Evolutionary conservation across 768 basidiomycete genomes (phyloP), one percentile per base, ranked within the genome.

Genomic region (Dictyophora rubrovolvata): DNA sequence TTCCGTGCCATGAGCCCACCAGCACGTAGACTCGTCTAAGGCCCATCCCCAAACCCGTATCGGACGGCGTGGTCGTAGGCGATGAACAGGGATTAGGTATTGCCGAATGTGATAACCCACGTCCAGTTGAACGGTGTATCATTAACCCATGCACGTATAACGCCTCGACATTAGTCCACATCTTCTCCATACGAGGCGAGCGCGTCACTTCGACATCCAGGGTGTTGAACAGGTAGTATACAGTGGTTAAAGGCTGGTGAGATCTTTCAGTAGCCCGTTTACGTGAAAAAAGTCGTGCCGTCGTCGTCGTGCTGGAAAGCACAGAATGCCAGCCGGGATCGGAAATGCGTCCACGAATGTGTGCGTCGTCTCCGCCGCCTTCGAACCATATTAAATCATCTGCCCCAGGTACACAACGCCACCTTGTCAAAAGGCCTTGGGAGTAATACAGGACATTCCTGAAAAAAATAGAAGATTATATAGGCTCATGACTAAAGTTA

Each of bases 361-460:
- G 57, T 51, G 17, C 12, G 3, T 34, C 11, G 14, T 51, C 28
- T 5, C 57, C 57, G n/a, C 57, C 57, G 23, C 57, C 57, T 22
- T 59, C 57, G 48, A 59, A 59, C 57, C 57, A 59, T 11, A 59
- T 52, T 18, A 59, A 47, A 28, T 59, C 57, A 12, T 46, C 23
- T 10, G 55, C 47, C 4, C 34, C 48, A 17, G 48, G 48, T 21
- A 59, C 34, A 33, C 35, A 37, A 33, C 57, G 48, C 57, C 57
- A 59, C 4, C 57, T 36, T 2, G 48, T 33, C 5, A 59, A 36
- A 20, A 48, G 6, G 20, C 57, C 57, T 21, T 59, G 57, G 17
- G 57, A 49, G 18, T 59, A 59, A 35, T 53, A 35, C 17, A 59
- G 36, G 8, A 59, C 47, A 36, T 59, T 59, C 18, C 57, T 59